Evolutionary conservation across 306 rosid genomes (phyloP).

Genomic region (Argentina anserina): DNA sequence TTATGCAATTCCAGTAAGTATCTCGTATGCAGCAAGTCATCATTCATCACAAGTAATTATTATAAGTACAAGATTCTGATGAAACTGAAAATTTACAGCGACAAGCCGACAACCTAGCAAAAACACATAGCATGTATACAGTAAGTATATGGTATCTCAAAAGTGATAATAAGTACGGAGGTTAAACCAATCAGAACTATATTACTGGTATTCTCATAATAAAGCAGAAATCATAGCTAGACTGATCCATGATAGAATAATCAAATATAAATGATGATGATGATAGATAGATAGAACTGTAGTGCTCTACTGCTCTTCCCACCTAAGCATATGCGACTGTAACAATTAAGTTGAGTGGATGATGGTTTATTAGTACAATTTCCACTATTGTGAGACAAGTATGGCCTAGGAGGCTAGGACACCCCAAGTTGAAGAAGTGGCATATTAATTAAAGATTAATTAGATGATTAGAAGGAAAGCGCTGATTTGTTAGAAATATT

Average conservation of each 20-base stretch:
- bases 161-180: not conserved
- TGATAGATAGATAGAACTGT: too few relatives aligned
- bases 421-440: not conserved
- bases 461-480: not conserved
- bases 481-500: not conserved
- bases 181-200: not conserved
- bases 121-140: not conserved
- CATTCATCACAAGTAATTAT: not conserved
- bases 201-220: not conserved
- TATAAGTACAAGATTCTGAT: not conserved
- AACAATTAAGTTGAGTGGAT: not conserved
- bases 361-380: not conserved
- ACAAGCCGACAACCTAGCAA: not conserved
- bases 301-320: slow-evolving; percentile 5
- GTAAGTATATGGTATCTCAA: not conserved
- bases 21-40: slow-evolving; percentile 8
- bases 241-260: not conserved
- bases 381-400: not conserved
- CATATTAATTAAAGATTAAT: not conserved
- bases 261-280: slow-evolving; percentile 1
- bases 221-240: not conserved
- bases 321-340: not conserved
- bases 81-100: not conserved
- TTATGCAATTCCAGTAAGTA: not conserved
- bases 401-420: not conserved